Evolutionary conservation across 2,329 filamentous ascomycete genomes (phyloP), one percentile per base, ranked within the genome.

Genomic region (Xylaria sp.): DNA sequence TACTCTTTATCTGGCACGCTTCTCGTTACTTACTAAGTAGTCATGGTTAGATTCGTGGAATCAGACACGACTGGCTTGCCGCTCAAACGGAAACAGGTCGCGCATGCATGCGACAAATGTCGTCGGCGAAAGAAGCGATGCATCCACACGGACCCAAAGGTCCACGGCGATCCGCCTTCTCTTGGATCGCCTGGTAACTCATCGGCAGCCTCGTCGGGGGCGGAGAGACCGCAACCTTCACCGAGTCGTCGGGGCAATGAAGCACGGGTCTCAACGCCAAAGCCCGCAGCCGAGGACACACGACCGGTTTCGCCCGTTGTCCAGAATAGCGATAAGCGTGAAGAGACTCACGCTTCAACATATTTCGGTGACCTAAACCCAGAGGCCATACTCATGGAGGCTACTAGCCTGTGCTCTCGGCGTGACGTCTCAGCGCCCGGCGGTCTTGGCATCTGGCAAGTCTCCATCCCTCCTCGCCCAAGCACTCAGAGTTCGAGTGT

Each of bases 311-410:
- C 65, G 29, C 66, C 49, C 22, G 63, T 22, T 20, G 20, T 51
- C 49, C 51, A 57, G 60, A 65, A 67, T 54, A 51, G 69, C 68
- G n/a, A 75, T 65, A 31, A 63, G 67, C 50, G 69, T 6, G 39
- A 55, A 20, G 66, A 64, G 15, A 20, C 66, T 1, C 69, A 77
- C 5, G 73, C 76, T 6, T 77, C 80, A 1, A 83, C 86, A 6
- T 89, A 88, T 61, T 83, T 89, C 42, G 86, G 86, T 20, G 86
- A 89, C 71, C 72, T 88, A 31, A 89, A 87, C 69, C 87, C 87
- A 1, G 87, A 89, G 73, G 84, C 84, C 65, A 85, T 89, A 74
- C 86, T 89, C 63, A 80, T 87, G 70, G 85, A 87, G 69, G 86
- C 84, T 1, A 85, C 84, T 1, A 80, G 78, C 61, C 77, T 80